These are phyloP conservation scores for Coleophoma eucalyptorum DNA, from an alignment of 2,329 filamentous ascomycete species.

Conservation along the genomic window DNA sequence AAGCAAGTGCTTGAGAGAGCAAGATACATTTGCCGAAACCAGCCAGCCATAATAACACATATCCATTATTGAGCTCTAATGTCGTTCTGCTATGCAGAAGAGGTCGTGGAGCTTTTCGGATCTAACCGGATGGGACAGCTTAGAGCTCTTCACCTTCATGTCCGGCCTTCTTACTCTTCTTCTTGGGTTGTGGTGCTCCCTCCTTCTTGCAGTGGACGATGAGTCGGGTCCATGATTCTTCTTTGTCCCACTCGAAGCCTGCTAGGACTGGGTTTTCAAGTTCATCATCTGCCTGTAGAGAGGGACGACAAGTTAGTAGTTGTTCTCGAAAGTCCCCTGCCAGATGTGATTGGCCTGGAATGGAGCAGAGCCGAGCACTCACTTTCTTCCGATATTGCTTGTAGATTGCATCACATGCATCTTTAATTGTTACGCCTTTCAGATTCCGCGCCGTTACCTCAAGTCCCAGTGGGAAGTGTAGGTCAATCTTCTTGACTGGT, in stretches of 20 bases:
- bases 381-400: conserved; percentile 98
- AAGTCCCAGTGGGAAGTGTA: conserved; percentile 84
- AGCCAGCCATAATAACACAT: conserved; percentile 8
- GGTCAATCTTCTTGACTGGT: conserved; percentile 88
- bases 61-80: conserved; percentile 10
- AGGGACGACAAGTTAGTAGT: conserved; percentile 14
- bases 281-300: conserved; percentile 78
- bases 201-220: conserved; percentile 81
- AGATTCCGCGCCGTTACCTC: conserved; percentile 87
- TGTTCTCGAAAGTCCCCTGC: too few species aligned
- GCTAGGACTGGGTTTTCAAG: conserved; percentile 82
- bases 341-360: background rate
- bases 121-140: conserved; percentile 4
- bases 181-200: conserved; percentile 56
- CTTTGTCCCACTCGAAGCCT: conserved; percentile 95
- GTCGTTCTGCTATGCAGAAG: conserved; percentile 8
- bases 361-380: conserved; percentile 28
- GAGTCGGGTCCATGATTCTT: conserved; percentile 84
- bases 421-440: conserved; percentile 95
- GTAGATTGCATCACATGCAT: conserved; percentile 91
- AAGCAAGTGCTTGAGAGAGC: background rate
- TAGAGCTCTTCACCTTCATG: conserved; percentile 35
- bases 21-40: background rate
- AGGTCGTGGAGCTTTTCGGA: conserved; percentile 5
- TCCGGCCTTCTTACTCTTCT: conserved; percentile 56